Conservation (phyloP, 768 basidiomycete genomes). For the Phlegmacium glaucopus region DNA sequence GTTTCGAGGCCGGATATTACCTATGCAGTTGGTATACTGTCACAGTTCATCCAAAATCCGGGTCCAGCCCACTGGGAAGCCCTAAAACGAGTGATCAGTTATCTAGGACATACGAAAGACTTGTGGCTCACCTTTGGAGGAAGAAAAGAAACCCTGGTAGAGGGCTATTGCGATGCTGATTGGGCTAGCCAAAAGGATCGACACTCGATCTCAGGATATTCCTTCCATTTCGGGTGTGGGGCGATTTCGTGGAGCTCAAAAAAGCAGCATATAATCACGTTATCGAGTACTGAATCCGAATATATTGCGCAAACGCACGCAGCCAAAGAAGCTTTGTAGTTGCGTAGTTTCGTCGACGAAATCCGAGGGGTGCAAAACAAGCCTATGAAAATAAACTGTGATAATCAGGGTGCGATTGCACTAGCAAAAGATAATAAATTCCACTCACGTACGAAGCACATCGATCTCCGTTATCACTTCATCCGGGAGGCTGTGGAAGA, state of each 20-base stretch:
- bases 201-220: neutral
- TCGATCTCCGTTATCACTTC: too few species aligned
- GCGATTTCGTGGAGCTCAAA: slow-evolving; percentile 28
- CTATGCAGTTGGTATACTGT: slow-evolving; percentile 22
- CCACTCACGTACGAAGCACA: too few species aligned
- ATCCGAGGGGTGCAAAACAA: neutral
- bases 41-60: slow-evolving; percentile 29
- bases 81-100: slow-evolving; percentile 13
- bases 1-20: slow-evolving; percentile 17
- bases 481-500: too few species aligned
- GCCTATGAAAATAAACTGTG: neutral
- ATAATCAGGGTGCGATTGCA: too few species aligned
- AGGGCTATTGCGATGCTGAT: slow-evolving; percentile 11
- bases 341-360: slow-evolving; percentile 2
- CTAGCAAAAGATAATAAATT: too few species aligned
- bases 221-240: neutral
- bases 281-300: slow-evolving; percentile 11
- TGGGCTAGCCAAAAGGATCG: neutral
- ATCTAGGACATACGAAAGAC: slow-evolving; percentile 12
- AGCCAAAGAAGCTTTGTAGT: neutral
- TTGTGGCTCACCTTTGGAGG: slow-evolving; percentile 9
- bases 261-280: slow-evolving; percentile 26
- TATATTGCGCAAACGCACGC: slow-evolving; percentile 14
- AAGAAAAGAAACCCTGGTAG: slow-evolving; percentile 5
- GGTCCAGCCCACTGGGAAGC: slow-evolving; percentile 26